Evolutionary conservation across 2,329 filamentous ascomycete genomes (phyloP).

Genomic region (Aspergillus tamarii): DNA sequence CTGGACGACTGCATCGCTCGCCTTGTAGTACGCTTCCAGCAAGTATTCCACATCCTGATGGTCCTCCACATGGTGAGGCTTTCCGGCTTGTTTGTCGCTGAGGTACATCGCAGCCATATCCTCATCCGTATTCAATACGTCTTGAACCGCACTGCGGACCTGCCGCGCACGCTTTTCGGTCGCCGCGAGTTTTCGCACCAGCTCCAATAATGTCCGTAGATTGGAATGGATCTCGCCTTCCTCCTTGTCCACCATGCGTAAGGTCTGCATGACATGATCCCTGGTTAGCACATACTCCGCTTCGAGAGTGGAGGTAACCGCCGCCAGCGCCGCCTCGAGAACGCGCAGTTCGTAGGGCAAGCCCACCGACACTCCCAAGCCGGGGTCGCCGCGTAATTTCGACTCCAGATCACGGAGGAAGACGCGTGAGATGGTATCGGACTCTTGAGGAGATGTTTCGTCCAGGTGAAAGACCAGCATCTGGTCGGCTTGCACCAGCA

Average conservation of each 20-base stretch:
- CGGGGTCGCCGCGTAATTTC: constrained; percentile 24
- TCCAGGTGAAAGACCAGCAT: constrained; percentile 34
- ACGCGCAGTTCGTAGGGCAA: constrained; percentile 37
- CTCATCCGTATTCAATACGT: constrained; percentile 39
- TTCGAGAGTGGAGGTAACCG: constrained; percentile 38
- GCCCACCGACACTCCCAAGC: constrained; percentile 20
- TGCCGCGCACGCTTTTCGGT: constrained; percentile 39
- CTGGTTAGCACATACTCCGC: constrained; percentile 34
- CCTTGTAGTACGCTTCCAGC: constrained; percentile 42
- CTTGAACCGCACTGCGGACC: constrained; percentile 37
- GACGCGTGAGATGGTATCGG: constrained; percentile 23
- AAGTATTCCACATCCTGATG: constrained; percentile 44
- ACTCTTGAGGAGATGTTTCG: constrained; percentile 8
- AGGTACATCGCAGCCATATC: constrained; percentile 44
- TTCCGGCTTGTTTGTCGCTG: constrained; percentile 33
- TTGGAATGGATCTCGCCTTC: constrained; percentile 25
- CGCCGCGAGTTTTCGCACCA: constrained; percentile 1
- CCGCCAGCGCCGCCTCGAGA: constrained; percentile 39
- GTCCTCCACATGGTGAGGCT: constrained; percentile 32
- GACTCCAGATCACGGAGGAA: constrained; percentile 33
- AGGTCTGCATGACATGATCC: constrained; percentile 15
- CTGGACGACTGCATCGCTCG: constrained; percentile 38
- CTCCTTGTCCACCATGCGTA: constrained; percentile 20
- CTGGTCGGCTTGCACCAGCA: constrained; percentile 37
- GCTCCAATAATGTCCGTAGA: constrained; percentile 32